Percentiles rank a stretch among this genome's conserved stretches.
Conservation (phyloP, 495 filamentous ascomycete species). For the Cetradonia linearis region DNA sequence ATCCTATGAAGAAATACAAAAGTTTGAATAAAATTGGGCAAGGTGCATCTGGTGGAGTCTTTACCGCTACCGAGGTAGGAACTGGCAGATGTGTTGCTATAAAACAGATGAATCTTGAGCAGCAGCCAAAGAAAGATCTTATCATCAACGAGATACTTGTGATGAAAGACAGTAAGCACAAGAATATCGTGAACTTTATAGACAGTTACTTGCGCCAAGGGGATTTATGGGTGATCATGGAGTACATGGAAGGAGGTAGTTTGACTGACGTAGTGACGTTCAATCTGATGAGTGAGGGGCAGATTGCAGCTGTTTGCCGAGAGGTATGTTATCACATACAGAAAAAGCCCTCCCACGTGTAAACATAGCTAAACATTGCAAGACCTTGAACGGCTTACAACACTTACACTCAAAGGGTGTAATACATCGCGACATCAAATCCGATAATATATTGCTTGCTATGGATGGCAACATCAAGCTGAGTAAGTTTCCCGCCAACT, state of each 20-base stretch:
- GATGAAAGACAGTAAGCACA: constrained; percentile 97
- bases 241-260: constrained; percentile 98
- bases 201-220: constrained; percentile 83
- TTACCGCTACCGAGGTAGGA: constrained; percentile 75
- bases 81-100: constrained; percentile 87
- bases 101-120: constrained; percentile 98
- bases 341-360: constrained; percentile 3
- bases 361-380: constrained; percentile 1
- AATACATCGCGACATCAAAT: constrained; percentile 98
- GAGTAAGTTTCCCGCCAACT: constrained; percentile 49
- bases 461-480: constrained; percentile 95
- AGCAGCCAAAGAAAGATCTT: constrained; percentile 96
- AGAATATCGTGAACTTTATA: constrained; percentile 98
- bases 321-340: constrained; percentile 49
- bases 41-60: constrained; percentile 93
- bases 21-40: constrained; percentile 93
- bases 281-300: constrained; percentile 95
- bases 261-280: constrained; percentile 97
- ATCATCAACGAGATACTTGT: constrained; percentile 99
- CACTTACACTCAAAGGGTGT: constrained; percentile 96
- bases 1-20: constrained; percentile 78
- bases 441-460: constrained; percentile 93
- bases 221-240: constrained; percentile 98
- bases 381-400: constrained; percentile 83
- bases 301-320: constrained; percentile 90